Percentiles rank a stretch among this genome's conserved stretches.
Conservation (phyloP, 164 flowering plant genomes). For the Taxillus chinensis region DNA sequence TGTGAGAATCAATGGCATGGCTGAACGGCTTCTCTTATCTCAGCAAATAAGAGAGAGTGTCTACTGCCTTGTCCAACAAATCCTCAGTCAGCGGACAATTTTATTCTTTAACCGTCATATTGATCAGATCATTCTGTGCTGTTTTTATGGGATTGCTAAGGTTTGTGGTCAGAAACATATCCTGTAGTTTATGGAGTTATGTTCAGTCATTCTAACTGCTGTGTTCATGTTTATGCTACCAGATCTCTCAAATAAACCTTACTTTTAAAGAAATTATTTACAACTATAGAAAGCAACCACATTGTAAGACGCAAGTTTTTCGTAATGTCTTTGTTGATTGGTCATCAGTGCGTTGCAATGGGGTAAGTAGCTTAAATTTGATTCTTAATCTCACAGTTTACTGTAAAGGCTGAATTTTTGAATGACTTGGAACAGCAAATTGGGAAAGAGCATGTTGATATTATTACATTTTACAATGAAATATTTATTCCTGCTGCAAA, state of each 20-base stretch:
- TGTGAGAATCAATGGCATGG: constrained; percentile 92
- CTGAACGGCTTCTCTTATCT: constrained; percentile 76
- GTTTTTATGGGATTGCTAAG: constrained; percentile 94
- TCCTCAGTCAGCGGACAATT: constrained; percentile 57
- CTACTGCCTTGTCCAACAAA: constrained; percentile 72
- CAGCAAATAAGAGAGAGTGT: constrained; percentile 74
- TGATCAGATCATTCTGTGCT: constrained; percentile 90
- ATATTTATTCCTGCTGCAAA: constrained; percentile 77
- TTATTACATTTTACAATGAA: constrained; percentile 87
- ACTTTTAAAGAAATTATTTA: constrained; percentile 76
- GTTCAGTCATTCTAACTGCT: constrained; percentile 1
- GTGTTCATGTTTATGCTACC: constrained; percentile 19
- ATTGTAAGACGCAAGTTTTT: constrained; percentile 86
- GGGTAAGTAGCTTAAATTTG: constrained; percentile 35
- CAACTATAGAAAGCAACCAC: constrained; percentile 90
- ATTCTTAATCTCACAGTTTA: background rate
- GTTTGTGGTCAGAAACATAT: constrained; percentile 23
- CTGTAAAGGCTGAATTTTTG: constrained; percentile 11
- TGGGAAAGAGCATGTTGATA: constrained; percentile 79
- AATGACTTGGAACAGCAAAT: constrained; percentile 47
- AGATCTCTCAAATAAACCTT: constrained; percentile 76
- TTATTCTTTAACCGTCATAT: constrained; percentile 87
- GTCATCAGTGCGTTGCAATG: constrained; percentile 51
- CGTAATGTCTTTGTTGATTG: constrained; percentile 80
- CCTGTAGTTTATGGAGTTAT: background rate